phyloP scores from a whole-genome alignment of 2,329 filamentous ascomycete genomes.

The Juglanconis sp. region DNA sequence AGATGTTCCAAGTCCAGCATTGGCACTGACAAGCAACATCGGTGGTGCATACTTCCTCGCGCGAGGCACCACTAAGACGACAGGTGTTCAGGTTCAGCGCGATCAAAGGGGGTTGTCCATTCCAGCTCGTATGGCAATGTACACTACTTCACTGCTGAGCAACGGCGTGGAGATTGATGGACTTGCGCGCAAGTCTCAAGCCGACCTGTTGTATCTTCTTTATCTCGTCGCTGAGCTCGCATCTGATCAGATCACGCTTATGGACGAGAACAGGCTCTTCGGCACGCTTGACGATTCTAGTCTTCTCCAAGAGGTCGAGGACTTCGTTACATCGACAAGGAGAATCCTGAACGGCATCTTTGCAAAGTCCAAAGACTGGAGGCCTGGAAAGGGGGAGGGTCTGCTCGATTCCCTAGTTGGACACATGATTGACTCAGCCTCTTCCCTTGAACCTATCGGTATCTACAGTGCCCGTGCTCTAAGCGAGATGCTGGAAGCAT shows the following conservation, averaged over 20 bases:
- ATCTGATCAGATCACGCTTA: conserved; percentile 50
- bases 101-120: conserved; percentile 70
- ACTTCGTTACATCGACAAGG: conserved; percentile 40
- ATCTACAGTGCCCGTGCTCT: conserved; percentile 54
- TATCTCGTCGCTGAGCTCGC: conserved; percentile 49
- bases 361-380: conserved; percentile 36
- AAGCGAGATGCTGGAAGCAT: conserved; percentile 44
- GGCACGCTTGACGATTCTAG: conserved; percentile 34
- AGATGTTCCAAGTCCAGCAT: conserved; percentile 53
- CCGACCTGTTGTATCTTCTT: conserved; percentile 51
- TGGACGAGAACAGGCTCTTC: conserved; percentile 46
- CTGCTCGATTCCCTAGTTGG: conserved; percentile 41
- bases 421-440: conserved; percentile 42
- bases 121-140: conserved; percentile 72
- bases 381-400: conserved; percentile 24
- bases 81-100: conserved; percentile 34
- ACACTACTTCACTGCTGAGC: conserved; percentile 57
- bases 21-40: conserved; percentile 72
- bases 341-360: conserved; percentile 34
- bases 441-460: conserved; percentile 38
- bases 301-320: conserved; percentile 37
- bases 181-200: conserved; percentile 39
- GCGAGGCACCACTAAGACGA: conserved; percentile 10
- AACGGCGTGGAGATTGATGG: conserved; percentile 36
- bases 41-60: conserved; percentile 66